Evolutionary conservation across 1,139 yeast species (phyloP).

Genomic region (Blastobotrys proliferans): DNA sequence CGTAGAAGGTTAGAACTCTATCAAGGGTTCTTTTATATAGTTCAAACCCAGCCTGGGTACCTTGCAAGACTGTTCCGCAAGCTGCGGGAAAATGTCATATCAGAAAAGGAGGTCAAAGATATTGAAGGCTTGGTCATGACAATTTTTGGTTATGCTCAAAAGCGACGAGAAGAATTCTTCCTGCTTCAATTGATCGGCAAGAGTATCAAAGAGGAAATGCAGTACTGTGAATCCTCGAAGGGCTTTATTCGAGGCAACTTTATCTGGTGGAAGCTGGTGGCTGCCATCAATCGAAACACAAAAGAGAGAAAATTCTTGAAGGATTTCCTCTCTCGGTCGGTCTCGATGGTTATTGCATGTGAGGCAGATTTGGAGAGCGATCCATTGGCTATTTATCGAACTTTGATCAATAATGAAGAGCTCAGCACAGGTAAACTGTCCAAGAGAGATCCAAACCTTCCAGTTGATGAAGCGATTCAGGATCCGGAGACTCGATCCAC

Average conservation of each 20-base stretch:
- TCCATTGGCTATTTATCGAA: constrained; percentile 56
- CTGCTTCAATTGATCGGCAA: constrained; percentile 57
- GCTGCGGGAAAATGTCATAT: constrained; percentile 26
- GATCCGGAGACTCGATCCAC: constrained; percentile 64
- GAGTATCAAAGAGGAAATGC: constrained; percentile 47
- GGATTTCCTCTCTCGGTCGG: constrained; percentile 50
- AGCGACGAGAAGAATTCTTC: constrained; percentile 68
- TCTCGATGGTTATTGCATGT: constrained; percentile 47
- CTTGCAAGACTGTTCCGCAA: constrained; percentile 52
- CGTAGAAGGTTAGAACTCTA: constrained; percentile 51
- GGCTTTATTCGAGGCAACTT: constrained; percentile 32
- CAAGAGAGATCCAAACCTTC: constrained; percentile 44
- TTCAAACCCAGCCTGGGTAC: constrained; percentile 82
- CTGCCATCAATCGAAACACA: constrained; percentile 54
- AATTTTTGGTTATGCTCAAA: constrained; percentile 43
- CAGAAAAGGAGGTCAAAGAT: constrained; percentile 37
- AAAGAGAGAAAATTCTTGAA: constrained; percentile 57
- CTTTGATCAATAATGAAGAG: constrained; percentile 47
- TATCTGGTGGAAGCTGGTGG: constrained; percentile 49
- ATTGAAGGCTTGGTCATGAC: constrained; percentile 48
- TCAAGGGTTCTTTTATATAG: constrained; percentile 72
- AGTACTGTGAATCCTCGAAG: constrained; percentile 24
- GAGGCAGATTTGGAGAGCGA: constrained; percentile 72
- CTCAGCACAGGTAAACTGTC: constrained; percentile 39
- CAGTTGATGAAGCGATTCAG: constrained; percentile 71